Evolutionary conservation across 2,329 filamentous ascomycete genomes (phyloP), one percentile per base, ranked within the genome.

Genomic region (Pseudocercospora crystallina): DNA sequence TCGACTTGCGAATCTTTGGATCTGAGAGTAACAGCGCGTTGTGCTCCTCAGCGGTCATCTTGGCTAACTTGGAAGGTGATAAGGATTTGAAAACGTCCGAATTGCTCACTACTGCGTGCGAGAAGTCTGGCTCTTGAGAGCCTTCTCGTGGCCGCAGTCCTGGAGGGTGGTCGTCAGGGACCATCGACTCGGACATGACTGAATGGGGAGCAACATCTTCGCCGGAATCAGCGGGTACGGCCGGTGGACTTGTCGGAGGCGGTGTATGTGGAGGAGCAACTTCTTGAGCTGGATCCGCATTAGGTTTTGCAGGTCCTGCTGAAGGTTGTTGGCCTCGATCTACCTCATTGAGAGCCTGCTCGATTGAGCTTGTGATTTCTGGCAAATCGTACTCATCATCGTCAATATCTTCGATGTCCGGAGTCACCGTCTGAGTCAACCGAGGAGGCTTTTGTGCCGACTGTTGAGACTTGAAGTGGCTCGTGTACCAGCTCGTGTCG

Each of bases 31-130:
- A 77, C 52, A 87, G 76, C 8, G 89, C 87, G 65, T 97, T 99
- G 69, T 97, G 90, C 65, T 96, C 88, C 70, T 99, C 92, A 0
- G 94, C 88, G 0, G 90, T 96, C 74, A 94, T 73, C 9, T 69
- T 70, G 13, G 70, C 68, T 31, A 73, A 70, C 15, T 68, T 68
- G 15, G 63, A 58, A 8, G 64, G 60, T 5, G 66, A 63, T 5
- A 65, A 43, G 12, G 58, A 49, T 12, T 60, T 58, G 9, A 66
- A 54, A 0, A 59, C 56, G 15, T 63, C 62, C 8, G 65, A 67
- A 29, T 67, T 56, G 8, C 62, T 58, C 5, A 68, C 55, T 8
- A 68, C 54, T 2, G 64, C 61, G 49, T 66, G 64, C 8, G 62
- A 61, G 38, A 65, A 65, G 43, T 68, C 65, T 13, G 65, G 61